Evolutionary conservation across 345 rosid genomes (phyloP).

Genomic region (Hirschfeldia incana): DNA sequence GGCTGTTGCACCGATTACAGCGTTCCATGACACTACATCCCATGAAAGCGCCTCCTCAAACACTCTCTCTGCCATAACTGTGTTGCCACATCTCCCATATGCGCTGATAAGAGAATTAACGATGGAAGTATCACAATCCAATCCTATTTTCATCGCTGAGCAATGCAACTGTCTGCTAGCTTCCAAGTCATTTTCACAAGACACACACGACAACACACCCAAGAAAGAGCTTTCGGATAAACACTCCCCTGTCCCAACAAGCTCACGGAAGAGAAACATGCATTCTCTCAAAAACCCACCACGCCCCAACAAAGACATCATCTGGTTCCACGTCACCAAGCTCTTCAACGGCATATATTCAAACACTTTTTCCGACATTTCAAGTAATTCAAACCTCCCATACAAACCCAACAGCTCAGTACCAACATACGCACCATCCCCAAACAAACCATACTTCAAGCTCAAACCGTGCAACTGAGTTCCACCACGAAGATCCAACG

Average conservation of each 20-base stretch:
- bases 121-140: constrained; percentile 40
- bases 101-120: constrained; percentile 59
- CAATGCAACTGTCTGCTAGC: constrained; percentile 64
- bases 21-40: constrained; percentile 81
- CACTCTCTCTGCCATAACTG: constrained; percentile 47
- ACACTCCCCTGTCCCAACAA: constrained; percentile 38
- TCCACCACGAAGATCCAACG: constrained; percentile 47
- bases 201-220: constrained; percentile 59
- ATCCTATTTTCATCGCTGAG: constrained; percentile 57
- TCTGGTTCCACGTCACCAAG: constrained; percentile 71
- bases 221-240: constrained; percentile 61
- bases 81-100: constrained; percentile 57
- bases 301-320: constrained; percentile 58
- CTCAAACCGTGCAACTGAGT: constrained; percentile 63
- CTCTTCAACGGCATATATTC: constrained; percentile 67
- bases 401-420: constrained; percentile 65
- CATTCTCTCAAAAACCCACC: constrained; percentile 52
- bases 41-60: constrained; percentile 44
- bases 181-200: constrained; percentile 47
- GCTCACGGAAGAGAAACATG: constrained; percentile 53
- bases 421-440: constrained; percentile 65
- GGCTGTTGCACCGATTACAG: constrained; percentile 55
- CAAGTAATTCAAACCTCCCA: constrained; percentile 59
- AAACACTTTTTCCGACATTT: constrained; percentile 51
- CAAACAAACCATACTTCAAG: constrained; percentile 60